A percentile compares a stretch with the other conserved stretches of the same genome.
Evolutionary conservation across 106 monocot genomes (phyloP).

Genomic region (Dactylorhiza incarnata): DNA sequence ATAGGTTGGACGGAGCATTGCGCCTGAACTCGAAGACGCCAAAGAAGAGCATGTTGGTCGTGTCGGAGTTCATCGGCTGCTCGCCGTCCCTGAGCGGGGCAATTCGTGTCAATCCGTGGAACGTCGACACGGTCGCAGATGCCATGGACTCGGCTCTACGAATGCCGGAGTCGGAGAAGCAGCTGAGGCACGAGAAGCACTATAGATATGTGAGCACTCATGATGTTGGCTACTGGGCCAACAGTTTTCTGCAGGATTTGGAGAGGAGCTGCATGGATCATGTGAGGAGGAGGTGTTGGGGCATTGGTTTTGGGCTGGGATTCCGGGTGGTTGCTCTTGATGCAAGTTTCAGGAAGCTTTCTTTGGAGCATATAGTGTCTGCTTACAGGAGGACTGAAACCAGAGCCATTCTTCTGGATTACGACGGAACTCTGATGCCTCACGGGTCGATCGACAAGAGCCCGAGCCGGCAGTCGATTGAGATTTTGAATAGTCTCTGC

Average conservation of each 20-base stretch:
- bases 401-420: slow-evolving; percentile 39
- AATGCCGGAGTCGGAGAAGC: slow-evolving; percentile 44
- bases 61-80: slow-evolving; percentile 59
- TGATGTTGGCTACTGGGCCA: slow-evolving; percentile 60
- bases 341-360: slow-evolving; percentile 41
- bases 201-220: slow-evolving; percentile 45
- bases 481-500: slow-evolving; percentile 35
- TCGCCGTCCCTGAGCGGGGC: slow-evolving; percentile 55
- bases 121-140: slow-evolving; percentile 43
- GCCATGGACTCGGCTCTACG: slow-evolving; percentile 45
- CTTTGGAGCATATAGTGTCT: slow-evolving; percentile 40
- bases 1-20: slow-evolving; percentile 26
- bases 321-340: slow-evolving; percentile 45
- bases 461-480: slow-evolving; percentile 23
- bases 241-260: slow-evolving; percentile 51
- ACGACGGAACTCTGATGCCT: slow-evolving; percentile 53
- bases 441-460: slow-evolving; percentile 41
- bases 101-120: slow-evolving; percentile 57
- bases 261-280: slow-evolving; percentile 47
- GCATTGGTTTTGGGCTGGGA: slow-evolving; percentile 44
- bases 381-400: slow-evolving; percentile 30
- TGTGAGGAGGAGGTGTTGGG: slow-evolving; percentile 37
- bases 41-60: slow-evolving; percentile 54
- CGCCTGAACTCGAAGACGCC: slow-evolving; percentile 8
- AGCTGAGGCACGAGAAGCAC: slow-evolving; percentile 52